Base-by-base conservation (phyloP, 208 protist species). In the Leishmania martiniquensis region DNA sequence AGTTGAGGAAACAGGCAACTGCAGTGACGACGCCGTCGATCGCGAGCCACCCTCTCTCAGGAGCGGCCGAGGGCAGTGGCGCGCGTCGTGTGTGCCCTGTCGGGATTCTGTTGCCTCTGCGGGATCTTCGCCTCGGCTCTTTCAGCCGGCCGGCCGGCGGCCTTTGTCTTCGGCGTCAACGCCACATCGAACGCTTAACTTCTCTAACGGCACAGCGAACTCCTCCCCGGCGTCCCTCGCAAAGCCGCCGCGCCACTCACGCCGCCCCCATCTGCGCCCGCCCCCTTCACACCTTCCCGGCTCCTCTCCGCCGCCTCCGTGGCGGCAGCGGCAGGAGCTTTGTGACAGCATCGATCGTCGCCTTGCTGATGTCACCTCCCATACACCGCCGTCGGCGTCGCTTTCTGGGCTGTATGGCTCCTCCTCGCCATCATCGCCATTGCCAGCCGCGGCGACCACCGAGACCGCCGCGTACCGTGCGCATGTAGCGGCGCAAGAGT, bases 401-500 rank as follows among this genome's bases (percentile, higher is more conserved):
- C 13, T 55, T 6, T 73, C 68, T 7, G 68, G n/a, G 7, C 12
- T 59, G 22, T n/a, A 63, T 22, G 37, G 17, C 37, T 75, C 70
- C 34, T 44, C 47, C 5, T 29, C 20, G 7, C 29, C 63, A 37
- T 77, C 72, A 4, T 81, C 77, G 7, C 44, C 44, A n/a, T 71
- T 44, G 25, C 29, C 22, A 37, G 6, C 44, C 25, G 34, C 10
- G 10, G 59, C 25, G 37, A 34, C 79, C 39, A 44, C 67, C 6
- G 72, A 54, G 44, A 12, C 42, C 25, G 60, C 67, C 0, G 79
- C 79, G 37, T 83, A 83, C 74, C 73, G 74, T 34, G 54, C 69
- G 4, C 79, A 83, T 42, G 39, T 83, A 17, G 79, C 79, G 15
- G 79, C 79, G 13, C 79, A 83, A 57, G 74, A 83, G 44, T 83